Evolutionary conservation across 2,329 filamentous ascomycete genomes (phyloP), one percentile per base, ranked within the genome.

Genomic region (Penicillium sp.): DNA sequence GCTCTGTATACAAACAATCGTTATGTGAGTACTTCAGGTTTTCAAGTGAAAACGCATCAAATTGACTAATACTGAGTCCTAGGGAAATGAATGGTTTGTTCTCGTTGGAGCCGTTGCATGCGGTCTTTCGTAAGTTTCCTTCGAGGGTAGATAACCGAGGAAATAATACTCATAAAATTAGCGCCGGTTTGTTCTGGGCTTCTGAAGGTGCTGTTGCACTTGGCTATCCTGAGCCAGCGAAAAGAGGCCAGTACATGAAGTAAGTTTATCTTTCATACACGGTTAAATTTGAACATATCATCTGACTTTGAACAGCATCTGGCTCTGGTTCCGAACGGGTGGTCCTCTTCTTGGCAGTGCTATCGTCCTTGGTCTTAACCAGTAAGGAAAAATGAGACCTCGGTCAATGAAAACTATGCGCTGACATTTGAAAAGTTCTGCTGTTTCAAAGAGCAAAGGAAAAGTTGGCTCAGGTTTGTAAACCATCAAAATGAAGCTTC

Each of bases 1-100:
- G 78, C 76, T 0, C 65, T 83, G 0, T 82, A 82, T 60, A 74
- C 72, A 1, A 71, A 71, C 14, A 70, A 70, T 33, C 66, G 67
- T 51, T 70, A 62, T 59, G 67, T 68, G 14, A 47, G 48, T 52
- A 37, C 6, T 28, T 16, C 9, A 7, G 7, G 2, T 9, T 16
- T 5, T 39, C 4, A 24, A 18, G 18, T 11, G 23, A 8, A 13
- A 0, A 9, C n/a, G n/a, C n/a, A n/a, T 9, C 23, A 43, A 43
- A 16, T 18, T 1, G 2, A 5, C 39, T 43, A 26, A 43, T 18
- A 16, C 18, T 43, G 23, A 10, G 19, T 18, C 14, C 2, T 13
- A 74, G 64, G 81, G 80, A 5, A 82, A 79, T 45, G 77, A 73
- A 13, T 83, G 80, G 80, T 75, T 82, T 26, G 78, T 82, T 1